phyloP scores from a whole-genome alignment of 768 basidiomycete species.

The Holtermannia corniformis region DNA sequence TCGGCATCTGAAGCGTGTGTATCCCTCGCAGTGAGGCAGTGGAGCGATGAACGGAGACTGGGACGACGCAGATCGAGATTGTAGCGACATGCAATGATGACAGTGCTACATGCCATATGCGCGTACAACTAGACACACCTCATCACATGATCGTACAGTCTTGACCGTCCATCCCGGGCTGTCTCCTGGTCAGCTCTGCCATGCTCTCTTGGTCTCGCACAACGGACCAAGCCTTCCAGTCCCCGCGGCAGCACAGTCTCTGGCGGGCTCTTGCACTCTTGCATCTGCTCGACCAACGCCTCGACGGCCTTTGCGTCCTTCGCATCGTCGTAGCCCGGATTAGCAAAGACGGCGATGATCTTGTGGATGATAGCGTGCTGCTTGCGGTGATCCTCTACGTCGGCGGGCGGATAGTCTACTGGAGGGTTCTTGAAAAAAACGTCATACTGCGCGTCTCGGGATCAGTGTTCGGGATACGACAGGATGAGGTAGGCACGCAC shows the following conservation, averaged over 20 bases:
- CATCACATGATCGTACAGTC: constrained; percentile 31
- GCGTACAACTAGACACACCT: no score
- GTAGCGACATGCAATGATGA: no score
- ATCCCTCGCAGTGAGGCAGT: constrained; percentile 6
- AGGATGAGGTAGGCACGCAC: constrained; percentile 16
- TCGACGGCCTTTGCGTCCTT: constrained; percentile 26
- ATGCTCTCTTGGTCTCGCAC: no score
- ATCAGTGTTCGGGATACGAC: neutral
- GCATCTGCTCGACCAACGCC: constrained; percentile 34
- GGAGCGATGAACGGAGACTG: neutral
- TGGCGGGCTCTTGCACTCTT: constrained; percentile 40
- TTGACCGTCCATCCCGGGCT: constrained; percentile 24
- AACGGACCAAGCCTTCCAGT: constrained; percentile 40
- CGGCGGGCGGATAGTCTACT: constrained; percentile 13
- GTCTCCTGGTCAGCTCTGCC: neutral
- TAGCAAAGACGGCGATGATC: constrained; percentile 33
- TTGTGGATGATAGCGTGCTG: constrained; percentile 29
- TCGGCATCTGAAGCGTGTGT: constrained; percentile 32
- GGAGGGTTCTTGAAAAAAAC: constrained; percentile 36
- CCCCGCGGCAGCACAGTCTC: constrained; percentile 40
- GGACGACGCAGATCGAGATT: no score
- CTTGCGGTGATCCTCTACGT: constrained; percentile 25
- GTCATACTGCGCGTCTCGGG: constrained; percentile 29
- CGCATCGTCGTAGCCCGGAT: constrained; percentile 28
- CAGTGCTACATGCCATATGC: no score